Percentiles rank a stretch among this genome's conserved stretches.
Conservation (phyloP, 2,329 filamentous ascomycete species). For the Botrytis aclada region DNA sequence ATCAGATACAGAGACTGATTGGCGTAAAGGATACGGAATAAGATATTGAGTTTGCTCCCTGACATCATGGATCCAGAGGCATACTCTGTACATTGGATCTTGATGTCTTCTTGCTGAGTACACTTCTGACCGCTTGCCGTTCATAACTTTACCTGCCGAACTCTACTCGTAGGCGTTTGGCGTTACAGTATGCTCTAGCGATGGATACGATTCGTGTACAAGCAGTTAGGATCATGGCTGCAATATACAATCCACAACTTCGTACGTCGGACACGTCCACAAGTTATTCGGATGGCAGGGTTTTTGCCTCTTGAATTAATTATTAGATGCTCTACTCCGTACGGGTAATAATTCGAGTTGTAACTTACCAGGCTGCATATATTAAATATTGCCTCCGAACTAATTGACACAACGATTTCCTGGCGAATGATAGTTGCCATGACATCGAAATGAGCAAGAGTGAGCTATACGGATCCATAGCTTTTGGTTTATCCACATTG, state of each 20-base stretch:
- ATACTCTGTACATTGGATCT: not conserved
- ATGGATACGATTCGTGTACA: conserved; percentile 10
- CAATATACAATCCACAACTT: not conserved
- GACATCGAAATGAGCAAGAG: not conserved
- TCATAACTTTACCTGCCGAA: not conserved
- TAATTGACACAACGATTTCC: not conserved
- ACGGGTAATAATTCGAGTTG: not conserved
- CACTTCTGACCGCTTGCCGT: no score
- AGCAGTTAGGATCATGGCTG: conserved; percentile 9
- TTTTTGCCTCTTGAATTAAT: not conserved
- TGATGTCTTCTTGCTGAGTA: not conserved
- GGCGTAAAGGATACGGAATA: not conserved
- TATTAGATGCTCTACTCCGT: not conserved
- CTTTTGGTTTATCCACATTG: not conserved
- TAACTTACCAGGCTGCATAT: not conserved
- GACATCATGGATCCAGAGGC: not conserved
- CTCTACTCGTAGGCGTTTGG: not conserved
- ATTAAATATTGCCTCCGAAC: not conserved
- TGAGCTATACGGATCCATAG: not conserved
- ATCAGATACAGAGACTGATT: not conserved
- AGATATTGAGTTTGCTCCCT: not conserved
- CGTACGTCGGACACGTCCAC: not conserved
- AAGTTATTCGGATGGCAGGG: not conserved
- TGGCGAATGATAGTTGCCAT: not conserved
- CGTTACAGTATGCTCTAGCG: not conserved